Evolutionary conservation across 1,139 yeast species (phyloP).

Genomic region (Candida sp.): DNA sequence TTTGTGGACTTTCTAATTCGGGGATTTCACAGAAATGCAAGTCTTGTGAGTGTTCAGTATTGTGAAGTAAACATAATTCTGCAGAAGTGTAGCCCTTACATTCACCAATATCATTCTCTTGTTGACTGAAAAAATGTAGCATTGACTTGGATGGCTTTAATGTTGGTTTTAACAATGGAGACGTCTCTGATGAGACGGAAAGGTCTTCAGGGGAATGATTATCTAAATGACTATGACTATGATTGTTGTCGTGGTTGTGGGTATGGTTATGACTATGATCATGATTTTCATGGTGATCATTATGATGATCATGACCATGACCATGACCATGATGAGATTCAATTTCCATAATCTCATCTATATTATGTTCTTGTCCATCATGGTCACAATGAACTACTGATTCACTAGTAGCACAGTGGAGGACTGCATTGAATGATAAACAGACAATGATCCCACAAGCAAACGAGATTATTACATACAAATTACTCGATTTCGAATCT

Average conservation of each 20-base stretch:
- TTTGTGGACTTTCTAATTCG: conserved; percentile 4
- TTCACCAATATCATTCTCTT: conserved; percentile 37
- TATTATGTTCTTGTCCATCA: conserved; percentile 18
- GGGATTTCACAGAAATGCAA: conserved; percentile 43
- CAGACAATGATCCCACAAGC: conserved; percentile 62
- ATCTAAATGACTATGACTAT: conserved; percentile 4
- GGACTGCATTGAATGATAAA: conserved; percentile 53
- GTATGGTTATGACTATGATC: conserved; percentile 8
- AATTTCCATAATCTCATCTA: background rate
- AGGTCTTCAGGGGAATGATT: background rate
- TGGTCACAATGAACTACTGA: conserved; percentile 88
- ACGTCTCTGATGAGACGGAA: conserved; percentile 28
- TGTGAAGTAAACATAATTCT: conserved; percentile 23
- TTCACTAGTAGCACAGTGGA: conserved; percentile 76
- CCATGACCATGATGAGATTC: conserved; percentile 8
- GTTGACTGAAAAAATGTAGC: conserved; percentile 21
- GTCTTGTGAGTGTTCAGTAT: conserved; percentile 3
- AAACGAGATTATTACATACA: conserved; percentile 48
- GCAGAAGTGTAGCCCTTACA: conserved; percentile 55
- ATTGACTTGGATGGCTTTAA: conserved; percentile 18
- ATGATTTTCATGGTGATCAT: conserved; percentile 11
- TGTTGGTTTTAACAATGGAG: conserved; percentile 10
- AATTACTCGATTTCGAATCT: conserved; percentile 14
- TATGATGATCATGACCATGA: conserved; percentile 8
- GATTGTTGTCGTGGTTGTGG: conserved; percentile 6